These are phyloP conservation scores for Sordariomycetes sp. DNA, from an alignment of 2,329 filamentous ascomycete genomes.

Conservation along the genomic window DNA sequence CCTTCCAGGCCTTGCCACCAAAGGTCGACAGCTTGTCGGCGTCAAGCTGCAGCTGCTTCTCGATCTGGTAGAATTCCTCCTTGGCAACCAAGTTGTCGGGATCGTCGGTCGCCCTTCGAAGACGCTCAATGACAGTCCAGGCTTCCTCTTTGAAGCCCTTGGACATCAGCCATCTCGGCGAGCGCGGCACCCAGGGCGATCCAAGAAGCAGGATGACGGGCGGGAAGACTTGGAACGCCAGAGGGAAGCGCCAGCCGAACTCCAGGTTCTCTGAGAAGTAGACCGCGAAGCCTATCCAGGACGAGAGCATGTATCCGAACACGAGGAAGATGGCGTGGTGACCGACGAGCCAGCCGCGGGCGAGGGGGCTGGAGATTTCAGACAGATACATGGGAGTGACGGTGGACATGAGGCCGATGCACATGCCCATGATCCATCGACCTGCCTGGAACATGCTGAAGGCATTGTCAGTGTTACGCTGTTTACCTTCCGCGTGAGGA, in stretches of 20 bases:
- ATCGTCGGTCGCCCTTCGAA: conserved; percentile 27
- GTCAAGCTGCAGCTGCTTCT: conserved; percentile 33
- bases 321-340: conserved; percentile 37
- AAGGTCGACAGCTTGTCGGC: conserved; percentile 26
- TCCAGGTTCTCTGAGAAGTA: conserved; percentile 19
- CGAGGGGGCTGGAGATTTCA: conserved; percentile 23
- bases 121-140: conserved; percentile 26
- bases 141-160: conserved; percentile 35
- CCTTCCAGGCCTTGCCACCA: conserved; percentile 30
- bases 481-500: background rate
- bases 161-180: conserved; percentile 38
- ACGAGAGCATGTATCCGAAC: conserved; percentile 33
- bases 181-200: conserved; percentile 24
- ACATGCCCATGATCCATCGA: conserved; percentile 33
- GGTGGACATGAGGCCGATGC: conserved; percentile 25
- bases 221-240: conserved; percentile 29
- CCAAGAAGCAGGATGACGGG: conserved; percentile 24
- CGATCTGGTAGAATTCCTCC: conserved; percentile 36
- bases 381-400: conserved; percentile 24
- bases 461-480: background rate
- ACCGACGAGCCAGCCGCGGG: conserved; percentile 39
- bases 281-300: conserved; percentile 25
- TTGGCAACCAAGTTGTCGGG: conserved; percentile 29
- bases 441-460: conserved; percentile 27
- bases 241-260: conserved; percentile 32